Percentiles rank a stretch among this genome's conserved stretches.
Evolutionary conservation across 1,284 basidiomycete genomes (phyloP).

Genomic region (Dichomitus squalens): DNA sequence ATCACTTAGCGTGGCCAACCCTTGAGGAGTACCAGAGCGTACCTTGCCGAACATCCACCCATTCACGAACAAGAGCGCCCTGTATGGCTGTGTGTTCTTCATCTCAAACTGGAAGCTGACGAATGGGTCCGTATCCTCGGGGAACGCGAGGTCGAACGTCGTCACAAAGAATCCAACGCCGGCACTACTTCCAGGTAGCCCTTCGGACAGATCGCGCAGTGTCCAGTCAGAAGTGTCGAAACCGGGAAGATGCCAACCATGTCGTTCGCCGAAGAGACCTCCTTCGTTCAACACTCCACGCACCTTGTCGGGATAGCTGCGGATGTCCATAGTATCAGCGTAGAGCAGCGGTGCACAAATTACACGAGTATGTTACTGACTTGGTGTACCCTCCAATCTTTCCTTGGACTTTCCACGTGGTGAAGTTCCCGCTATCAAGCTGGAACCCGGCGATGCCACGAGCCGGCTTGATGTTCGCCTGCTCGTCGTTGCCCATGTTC

Average conservation of each 20-base stretch:
- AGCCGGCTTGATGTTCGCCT: conserved; percentile 60
- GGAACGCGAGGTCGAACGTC: conserved; percentile 64
- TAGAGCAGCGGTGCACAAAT: not conserved
- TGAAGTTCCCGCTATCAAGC: conserved; percentile 61
- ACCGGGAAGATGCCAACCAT: conserved; percentile 82
- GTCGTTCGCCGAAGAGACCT: conserved; percentile 75
- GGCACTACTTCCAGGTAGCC: conserved; percentile 56
- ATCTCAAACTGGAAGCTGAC: conserved; percentile 67
- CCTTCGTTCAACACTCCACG: conserved; percentile 80
- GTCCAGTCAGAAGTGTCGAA: conserved; percentile 62
- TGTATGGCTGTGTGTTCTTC: conserved; percentile 51
- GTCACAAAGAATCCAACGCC: conserved; percentile 83
- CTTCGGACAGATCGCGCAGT: conserved; percentile 52
- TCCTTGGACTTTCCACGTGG: conserved; percentile 80
- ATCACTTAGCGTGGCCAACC: too few species aligned
- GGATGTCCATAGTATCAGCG: too few species aligned
- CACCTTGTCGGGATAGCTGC: conserved; percentile 69
- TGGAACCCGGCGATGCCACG: conserved; percentile 77
- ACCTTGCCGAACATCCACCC: conserved; percentile 90
- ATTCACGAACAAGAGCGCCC: conserved; percentile 76
- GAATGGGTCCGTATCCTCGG: conserved; percentile 58
- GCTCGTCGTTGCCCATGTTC: conserved; percentile 77
- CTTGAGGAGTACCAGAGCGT: conserved; percentile 18
- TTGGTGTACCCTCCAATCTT: conserved; percentile 75
- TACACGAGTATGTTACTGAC: conserved; percentile 38